Percentiles rank a stretch among this genome's conserved stretches.
Evolutionary conservation across 768 basidiomycete genomes (phyloP).

Genomic region (Saitozyma sp.): DNA sequence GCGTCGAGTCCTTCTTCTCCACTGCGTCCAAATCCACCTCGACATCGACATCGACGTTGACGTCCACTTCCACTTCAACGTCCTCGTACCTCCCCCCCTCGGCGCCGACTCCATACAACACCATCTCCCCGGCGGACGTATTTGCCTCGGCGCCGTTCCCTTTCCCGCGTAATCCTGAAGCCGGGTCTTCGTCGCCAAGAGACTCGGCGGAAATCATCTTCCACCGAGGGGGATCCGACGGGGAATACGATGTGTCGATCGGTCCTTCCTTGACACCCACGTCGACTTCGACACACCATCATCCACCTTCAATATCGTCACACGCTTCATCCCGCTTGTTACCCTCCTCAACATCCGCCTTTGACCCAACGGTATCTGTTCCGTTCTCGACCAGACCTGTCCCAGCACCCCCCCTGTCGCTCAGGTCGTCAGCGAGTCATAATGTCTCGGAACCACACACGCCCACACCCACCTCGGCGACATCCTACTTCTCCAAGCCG

Average conservation of each 20-base stretch:
- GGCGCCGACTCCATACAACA: conserved; percentile 34
- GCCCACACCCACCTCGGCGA: no score
- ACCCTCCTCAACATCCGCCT: conserved; percentile 8
- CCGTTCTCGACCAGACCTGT: conserved; percentile 35
- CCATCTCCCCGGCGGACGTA: conserved; percentile 7
- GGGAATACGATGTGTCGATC: conserved; percentile 9
- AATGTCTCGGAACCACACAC: no score
- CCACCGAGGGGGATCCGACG: background rate
- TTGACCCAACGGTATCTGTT: conserved; percentile 11
- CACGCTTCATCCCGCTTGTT: conserved; percentile 5
- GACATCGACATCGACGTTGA: conserved; percentile 11
- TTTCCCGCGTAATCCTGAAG: background rate
- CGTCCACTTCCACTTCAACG: conserved; percentile 14
- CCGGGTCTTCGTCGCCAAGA: background rate
- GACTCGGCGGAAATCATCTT: conserved; percentile 1
- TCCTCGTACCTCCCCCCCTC: conserved; percentile 7
- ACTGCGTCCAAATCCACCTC: conserved; percentile 2
- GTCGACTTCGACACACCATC: conserved; percentile 1
- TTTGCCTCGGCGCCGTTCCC: conserved; percentile 2
- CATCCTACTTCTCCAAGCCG: no score
- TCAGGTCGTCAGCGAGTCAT: background rate
- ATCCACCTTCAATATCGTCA: conserved; percentile 8
- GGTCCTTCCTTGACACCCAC: conserved; percentile 5
- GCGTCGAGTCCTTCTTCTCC: background rate
- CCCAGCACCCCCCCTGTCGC: conserved; percentile 19